A percentile compares a stretch with the other conserved stretches of the same genome.
phyloP scores from a whole-genome alignment of 805 yeast species.

The Maudiozyma turicensis region DNA sequence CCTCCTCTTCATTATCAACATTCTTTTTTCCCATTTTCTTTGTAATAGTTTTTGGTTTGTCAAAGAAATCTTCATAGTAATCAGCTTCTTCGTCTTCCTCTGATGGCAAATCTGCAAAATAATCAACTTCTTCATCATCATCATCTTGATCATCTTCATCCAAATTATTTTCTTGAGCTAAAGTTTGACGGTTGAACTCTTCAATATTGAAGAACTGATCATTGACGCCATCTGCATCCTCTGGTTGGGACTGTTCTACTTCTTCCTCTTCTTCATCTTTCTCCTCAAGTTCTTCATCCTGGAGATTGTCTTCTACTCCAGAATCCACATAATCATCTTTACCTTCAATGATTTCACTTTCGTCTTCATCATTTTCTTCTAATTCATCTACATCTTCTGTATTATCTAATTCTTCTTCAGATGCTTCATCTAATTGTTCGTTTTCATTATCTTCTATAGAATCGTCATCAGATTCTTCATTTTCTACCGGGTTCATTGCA shows the following conservation, averaged over 20 bases:
- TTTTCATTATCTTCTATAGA: constrained; percentile 9
- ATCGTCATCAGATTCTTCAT: constrained; percentile 23
- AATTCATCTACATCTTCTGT: constrained; percentile 13
- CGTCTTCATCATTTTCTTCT: constrained; percentile 5
- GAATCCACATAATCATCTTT: constrained; percentile 14
- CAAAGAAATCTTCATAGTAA: constrained; percentile 61
- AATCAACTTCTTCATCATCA: constrained; percentile 41
- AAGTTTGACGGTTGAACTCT: constrained; percentile 67
- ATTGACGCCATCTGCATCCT: constrained; percentile 51
- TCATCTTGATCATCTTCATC: constrained; percentile 31
- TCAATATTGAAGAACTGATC: constrained; percentile 81
- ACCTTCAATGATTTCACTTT: constrained; percentile 15
- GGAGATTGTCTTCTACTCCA: neutral
- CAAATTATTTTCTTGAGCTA: constrained; percentile 48
- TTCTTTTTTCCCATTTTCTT: constrained; percentile 2
- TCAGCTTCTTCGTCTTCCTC: constrained; percentile 46
- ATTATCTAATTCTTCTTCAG: constrained; percentile 21
- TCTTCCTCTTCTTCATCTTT: constrained; percentile 4
- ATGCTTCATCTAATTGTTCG: constrained; percentile 14
- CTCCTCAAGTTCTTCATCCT: neutral
- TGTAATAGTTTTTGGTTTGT: constrained; percentile 24
- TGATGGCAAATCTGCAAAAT: constrained; percentile 42
- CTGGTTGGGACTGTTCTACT: constrained; percentile 22
- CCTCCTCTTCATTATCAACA: constrained; percentile 13
- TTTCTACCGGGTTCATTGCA: neutral